phyloP scores from a whole-genome alignment of 2,329 filamentous ascomycete genomes.

The Hypoxylon sp. region DNA sequence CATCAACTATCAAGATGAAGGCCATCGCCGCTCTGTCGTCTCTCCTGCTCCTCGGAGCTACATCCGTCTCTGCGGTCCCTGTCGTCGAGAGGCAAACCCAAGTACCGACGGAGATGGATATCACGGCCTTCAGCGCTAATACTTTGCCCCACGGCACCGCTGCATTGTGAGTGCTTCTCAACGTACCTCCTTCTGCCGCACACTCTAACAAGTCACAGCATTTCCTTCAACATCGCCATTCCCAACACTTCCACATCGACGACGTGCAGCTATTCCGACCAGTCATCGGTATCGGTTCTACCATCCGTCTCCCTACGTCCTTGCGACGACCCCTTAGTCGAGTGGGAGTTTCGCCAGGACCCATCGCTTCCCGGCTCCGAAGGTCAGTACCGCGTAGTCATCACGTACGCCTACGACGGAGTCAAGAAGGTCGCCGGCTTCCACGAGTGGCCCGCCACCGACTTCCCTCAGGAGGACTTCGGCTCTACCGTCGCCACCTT shows the following conservation, averaged over 20 bases:
- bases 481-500: slow-evolving; percentile 38
- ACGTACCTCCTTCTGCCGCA: background rate
- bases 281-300: slow-evolving; percentile 35
- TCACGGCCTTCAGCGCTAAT: slow-evolving; percentile 43
- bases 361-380: slow-evolving; percentile 40
- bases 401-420: slow-evolving; percentile 38
- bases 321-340: slow-evolving; percentile 41
- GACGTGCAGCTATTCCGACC: slow-evolving; percentile 42
- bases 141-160: slow-evolving; percentile 35
- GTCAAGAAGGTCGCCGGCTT: slow-evolving; percentile 34
- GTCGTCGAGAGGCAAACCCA: slow-evolving; percentile 26
- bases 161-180: slow-evolving; percentile 39
- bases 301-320: slow-evolving; percentile 35
- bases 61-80: slow-evolving; percentile 39
- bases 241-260: slow-evolving; percentile 27
- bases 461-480: slow-evolving; percentile 38
- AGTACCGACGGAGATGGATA: slow-evolving; percentile 30
- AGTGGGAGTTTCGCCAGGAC: slow-evolving; percentile 47
- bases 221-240: slow-evolving; percentile 40
- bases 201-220: slow-evolving; percentile 28
- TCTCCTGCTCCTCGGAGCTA: slow-evolving; percentile 38
- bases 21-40: slow-evolving; percentile 36
- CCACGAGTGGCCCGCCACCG: slow-evolving; percentile 44
- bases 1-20: slow-evolving; percentile 39
- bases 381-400: slow-evolving; percentile 44